Evolutionary conservation across 2,329 filamentous ascomycete species (phyloP).

Genomic region (Penicillium griseofulvum): DNA sequence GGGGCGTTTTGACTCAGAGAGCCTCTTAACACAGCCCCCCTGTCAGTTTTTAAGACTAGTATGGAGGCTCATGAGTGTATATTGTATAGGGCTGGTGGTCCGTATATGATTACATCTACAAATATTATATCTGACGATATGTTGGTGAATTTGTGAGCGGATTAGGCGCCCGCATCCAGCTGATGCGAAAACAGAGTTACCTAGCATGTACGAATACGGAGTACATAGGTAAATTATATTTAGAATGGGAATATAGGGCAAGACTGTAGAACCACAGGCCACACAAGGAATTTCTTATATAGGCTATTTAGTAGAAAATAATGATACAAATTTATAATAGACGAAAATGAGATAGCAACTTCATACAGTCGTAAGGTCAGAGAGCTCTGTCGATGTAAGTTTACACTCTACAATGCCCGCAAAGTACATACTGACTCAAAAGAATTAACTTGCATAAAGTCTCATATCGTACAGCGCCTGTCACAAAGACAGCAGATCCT

Average conservation of each 20-base stretch:
- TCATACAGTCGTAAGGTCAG: too few relatives aligned
- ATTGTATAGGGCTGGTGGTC: neutral
- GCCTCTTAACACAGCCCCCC: conserved; percentile 1
- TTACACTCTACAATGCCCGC: too few relatives aligned
- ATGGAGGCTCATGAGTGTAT: neutral
- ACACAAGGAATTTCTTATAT: too few relatives aligned
- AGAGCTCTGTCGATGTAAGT: too few relatives aligned
- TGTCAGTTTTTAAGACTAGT: neutral
- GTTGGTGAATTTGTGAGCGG: neutral
- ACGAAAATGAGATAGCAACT: too few relatives aligned
- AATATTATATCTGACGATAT: neutral
- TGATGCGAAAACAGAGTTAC: conserved; percentile 13
- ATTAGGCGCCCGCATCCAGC: conserved; percentile 24
- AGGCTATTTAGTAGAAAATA: too few relatives aligned
- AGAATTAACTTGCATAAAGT: neutral
- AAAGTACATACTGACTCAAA: too few relatives aligned
- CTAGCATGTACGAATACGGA: too few relatives aligned
- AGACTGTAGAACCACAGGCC: too few relatives aligned
- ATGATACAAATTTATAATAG: too few relatives aligned
- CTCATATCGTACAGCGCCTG: conserved; percentile 1
- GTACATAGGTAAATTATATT: too few relatives aligned
- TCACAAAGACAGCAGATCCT: neutral
- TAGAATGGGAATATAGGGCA: too few relatives aligned
- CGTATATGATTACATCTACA: neutral
- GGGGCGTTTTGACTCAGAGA: conserved; percentile 1